phyloP scores from a whole-genome alignment of 257 asterid genomes.

The Salvia rosmarinus region DNA sequence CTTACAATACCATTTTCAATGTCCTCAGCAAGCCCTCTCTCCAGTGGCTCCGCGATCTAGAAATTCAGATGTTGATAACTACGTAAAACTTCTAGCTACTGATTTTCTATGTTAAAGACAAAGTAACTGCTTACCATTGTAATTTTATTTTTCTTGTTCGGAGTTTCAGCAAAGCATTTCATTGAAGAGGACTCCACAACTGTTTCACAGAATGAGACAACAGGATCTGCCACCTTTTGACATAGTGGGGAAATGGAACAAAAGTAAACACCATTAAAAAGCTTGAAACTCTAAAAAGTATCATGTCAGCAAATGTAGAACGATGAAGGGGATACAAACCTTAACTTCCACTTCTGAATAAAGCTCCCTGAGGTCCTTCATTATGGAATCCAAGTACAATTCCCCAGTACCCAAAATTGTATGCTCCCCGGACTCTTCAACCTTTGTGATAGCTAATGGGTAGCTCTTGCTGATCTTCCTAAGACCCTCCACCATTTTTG shows the following conservation, averaged over 20 bases:
- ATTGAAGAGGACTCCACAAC: constrained; percentile 96
- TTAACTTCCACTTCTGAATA: constrained; percentile 99
- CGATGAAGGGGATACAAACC: constrained; percentile 45
- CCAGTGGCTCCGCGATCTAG: constrained; percentile 98
- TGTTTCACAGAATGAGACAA: constrained; percentile 96
- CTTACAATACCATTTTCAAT: constrained; percentile 89
- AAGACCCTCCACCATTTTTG: constrained; percentile 99
- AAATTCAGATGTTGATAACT: constrained; percentile 28
- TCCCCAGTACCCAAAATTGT: constrained; percentile 98
- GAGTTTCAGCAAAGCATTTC: constrained; percentile 99
- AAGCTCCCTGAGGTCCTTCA: constrained; percentile 98
- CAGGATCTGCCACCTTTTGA: constrained; percentile 95
- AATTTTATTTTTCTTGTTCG: constrained; percentile 93
- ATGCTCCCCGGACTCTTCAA: constrained; percentile 98
- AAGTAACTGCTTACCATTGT: constrained; percentile 74
- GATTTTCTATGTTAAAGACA: background rate
- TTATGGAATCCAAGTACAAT: constrained; percentile 86
- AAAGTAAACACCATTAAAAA: constrained; percentile 20
- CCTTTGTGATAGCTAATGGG: constrained; percentile 95
- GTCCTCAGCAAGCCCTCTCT: constrained; percentile 97
- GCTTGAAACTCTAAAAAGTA: background rate
- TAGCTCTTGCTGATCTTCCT: constrained; percentile 98
- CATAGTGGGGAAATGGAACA: constrained; percentile 7
- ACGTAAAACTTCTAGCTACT: constrained; percentile 12
- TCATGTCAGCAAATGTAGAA: background rate